These are phyloP conservation scores for Phaeotremella fagi DNA, from an alignment of 768 basidiomycete species.

Conservation along the genomic window DNA sequence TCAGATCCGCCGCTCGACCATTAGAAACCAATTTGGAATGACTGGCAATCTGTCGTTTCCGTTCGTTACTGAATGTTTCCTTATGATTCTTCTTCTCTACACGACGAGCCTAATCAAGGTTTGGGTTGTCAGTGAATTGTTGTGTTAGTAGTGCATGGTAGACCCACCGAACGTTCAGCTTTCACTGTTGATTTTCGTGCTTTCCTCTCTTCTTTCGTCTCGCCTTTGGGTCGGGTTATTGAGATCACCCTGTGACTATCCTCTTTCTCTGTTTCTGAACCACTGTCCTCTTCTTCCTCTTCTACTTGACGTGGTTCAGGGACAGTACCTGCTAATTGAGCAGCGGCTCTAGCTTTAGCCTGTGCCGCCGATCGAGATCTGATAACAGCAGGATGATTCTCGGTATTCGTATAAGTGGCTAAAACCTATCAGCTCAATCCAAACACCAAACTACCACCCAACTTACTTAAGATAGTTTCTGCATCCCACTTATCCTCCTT, in stretches of 20 bases:
- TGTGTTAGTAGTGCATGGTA: too few species aligned
- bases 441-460: background rate
- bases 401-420: conserved; percentile 96
- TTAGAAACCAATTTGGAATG: conserved; percentile 44
- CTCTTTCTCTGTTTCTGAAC: conserved; percentile 47
- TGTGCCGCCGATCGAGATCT: conserved; percentile 55
- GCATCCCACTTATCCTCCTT: conserved; percentile 82
- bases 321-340: conserved; percentile 42
- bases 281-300: conserved; percentile 32
- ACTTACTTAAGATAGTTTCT: conserved; percentile 87
- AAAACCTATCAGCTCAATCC: background rate
- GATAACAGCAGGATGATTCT: conserved; percentile 91
- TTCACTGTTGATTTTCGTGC: conserved; percentile 52
- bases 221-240: conserved; percentile 65
- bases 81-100: conserved; percentile 52
- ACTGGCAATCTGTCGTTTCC: conserved; percentile 48
- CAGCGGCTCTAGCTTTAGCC: conserved; percentile 44
- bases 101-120: conserved; percentile 43
- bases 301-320: conserved; percentile 53
- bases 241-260: conserved; percentile 51
- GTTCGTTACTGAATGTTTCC: conserved; percentile 50
- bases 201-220: conserved; percentile 56
- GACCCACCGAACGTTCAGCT: conserved; percentile 49
- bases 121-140: too few species aligned
- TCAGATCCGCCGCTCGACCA: conserved; percentile 46